Percentiles rank a stretch among this genome's conserved stretches.
phyloP scores from a whole-genome alignment of 2,329 filamentous ascomycete species.

The Hyphodiscus sp. region DNA sequence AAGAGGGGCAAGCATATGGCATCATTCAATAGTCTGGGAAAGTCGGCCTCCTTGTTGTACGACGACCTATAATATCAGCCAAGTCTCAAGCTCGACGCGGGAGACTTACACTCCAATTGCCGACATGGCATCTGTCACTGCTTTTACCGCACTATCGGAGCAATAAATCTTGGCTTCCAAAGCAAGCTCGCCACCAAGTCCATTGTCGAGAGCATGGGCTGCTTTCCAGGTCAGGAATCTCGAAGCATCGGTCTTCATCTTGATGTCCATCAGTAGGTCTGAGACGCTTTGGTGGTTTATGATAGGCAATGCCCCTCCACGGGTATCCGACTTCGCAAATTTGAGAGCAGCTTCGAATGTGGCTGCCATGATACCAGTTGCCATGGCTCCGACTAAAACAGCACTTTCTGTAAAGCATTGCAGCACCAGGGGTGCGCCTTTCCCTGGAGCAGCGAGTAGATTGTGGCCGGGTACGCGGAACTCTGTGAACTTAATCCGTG shows the following conservation, averaged over 20 bases:
- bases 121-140: constrained; percentile 43
- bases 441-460: constrained; percentile 38
- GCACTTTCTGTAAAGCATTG: constrained; percentile 35
- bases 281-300: constrained; percentile 44
- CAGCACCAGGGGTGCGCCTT: constrained; percentile 38
- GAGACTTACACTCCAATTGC: constrained; percentile 42
- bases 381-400: constrained; percentile 48
- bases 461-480: constrained; percentile 42
- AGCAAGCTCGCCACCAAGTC: constrained; percentile 38
- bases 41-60: constrained; percentile 21
- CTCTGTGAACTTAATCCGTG: constrained; percentile 41
- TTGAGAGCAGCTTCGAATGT: constrained; percentile 44
- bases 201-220: constrained; percentile 33
- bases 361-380: constrained; percentile 45
- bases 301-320: constrained; percentile 39
- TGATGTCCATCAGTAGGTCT: constrained; percentile 45
- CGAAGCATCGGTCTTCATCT: constrained; percentile 44
- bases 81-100: neutral
- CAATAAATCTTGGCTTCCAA: constrained; percentile 46
- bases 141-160: constrained; percentile 42
- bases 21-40: constrained; percentile 40
- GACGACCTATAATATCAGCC: constrained; percentile 5
- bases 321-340: constrained; percentile 42
- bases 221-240: constrained; percentile 47
- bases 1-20: constrained; percentile 43